Percentiles rank a stretch among this genome's conserved stretches.
Evolutionary conservation across 179 eudicot genomes (phyloP).

Genomic region (Beta lomatogona): DNA sequence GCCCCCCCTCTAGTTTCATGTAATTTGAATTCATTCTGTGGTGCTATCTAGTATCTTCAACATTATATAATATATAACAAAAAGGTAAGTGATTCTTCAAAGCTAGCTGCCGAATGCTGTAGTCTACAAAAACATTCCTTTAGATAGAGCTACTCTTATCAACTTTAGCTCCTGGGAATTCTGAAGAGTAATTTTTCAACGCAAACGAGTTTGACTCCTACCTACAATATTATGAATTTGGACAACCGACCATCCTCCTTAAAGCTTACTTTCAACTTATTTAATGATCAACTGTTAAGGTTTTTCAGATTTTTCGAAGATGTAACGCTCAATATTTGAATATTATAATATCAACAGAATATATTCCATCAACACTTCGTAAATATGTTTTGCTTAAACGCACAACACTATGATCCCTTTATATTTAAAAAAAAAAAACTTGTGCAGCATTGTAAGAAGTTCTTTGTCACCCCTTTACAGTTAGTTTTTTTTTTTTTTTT

Average conservation of each 20-base stretch:
- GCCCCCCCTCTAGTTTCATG: too few species aligned
- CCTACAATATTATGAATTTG: background rate
- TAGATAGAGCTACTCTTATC: too few species aligned
- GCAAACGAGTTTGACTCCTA: too few species aligned
- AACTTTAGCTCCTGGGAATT: too few species aligned
- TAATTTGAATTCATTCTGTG: too few species aligned
- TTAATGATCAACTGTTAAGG: background rate
- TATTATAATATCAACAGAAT: conserved; percentile 12
- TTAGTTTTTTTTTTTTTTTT: too few species aligned
- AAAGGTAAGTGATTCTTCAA: too few species aligned
- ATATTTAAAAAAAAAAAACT: background rate
- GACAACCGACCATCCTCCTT: conserved; percentile 6
- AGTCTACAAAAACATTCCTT: too few species aligned
- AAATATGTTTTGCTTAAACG: conserved; percentile 5
- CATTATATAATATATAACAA: too few species aligned
- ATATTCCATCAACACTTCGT: conserved; percentile 11
- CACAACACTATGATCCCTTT: background rate
- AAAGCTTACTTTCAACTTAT: background rate
- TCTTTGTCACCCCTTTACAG: background rate
- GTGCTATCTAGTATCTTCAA: too few species aligned
- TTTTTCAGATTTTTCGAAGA: background rate
- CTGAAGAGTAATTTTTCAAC: too few species aligned
- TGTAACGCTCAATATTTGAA: background rate
- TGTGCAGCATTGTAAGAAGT: conserved; percentile 14
- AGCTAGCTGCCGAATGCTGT: too few species aligned